Evolutionary conservation across 345 rosid genomes (phyloP).

Genomic region (Fremontodendron californicum): DNA sequence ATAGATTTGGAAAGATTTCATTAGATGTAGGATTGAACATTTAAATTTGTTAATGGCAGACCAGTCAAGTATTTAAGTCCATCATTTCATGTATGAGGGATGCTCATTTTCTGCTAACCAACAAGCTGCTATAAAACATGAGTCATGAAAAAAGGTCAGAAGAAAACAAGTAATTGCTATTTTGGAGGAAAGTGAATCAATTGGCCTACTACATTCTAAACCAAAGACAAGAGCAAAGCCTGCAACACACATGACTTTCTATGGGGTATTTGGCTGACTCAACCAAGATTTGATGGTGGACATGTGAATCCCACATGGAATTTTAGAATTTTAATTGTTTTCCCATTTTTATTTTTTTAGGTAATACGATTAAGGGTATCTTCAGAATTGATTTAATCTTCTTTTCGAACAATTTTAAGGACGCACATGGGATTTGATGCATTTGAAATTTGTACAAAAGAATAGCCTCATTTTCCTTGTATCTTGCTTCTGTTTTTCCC

Average conservation of each 20-base stretch:
- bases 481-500: neutral
- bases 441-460: too few species aligned
- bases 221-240: conserved; percentile 27
- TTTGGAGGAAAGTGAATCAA: neutral
- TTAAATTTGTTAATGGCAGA: neutral
- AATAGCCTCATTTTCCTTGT: too few species aligned
- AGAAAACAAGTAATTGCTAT: neutral
- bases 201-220: neutral
- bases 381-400: too few species aligned
- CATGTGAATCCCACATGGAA: conserved; percentile 40
- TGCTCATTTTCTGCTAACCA: conserved; percentile 32
- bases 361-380: too few species aligned
- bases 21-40: neutral
- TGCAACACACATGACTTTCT: conserved; percentile 16
- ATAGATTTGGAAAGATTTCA: conserved; percentile 2
- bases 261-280: conserved; percentile 10
- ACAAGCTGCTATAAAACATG: conserved; percentile 38
- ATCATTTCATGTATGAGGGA: conserved; percentile 17
- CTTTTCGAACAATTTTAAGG: too few species aligned
- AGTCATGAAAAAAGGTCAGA: neutral
- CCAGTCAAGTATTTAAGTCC: neutral
- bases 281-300: conserved; percentile 17
- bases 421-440: too few species aligned
- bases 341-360: too few species aligned
- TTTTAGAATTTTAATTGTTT: neutral